Evolutionary conservation across 176 grass and related monocot species (phyloP).

Genomic region (Lolium perenne): DNA sequence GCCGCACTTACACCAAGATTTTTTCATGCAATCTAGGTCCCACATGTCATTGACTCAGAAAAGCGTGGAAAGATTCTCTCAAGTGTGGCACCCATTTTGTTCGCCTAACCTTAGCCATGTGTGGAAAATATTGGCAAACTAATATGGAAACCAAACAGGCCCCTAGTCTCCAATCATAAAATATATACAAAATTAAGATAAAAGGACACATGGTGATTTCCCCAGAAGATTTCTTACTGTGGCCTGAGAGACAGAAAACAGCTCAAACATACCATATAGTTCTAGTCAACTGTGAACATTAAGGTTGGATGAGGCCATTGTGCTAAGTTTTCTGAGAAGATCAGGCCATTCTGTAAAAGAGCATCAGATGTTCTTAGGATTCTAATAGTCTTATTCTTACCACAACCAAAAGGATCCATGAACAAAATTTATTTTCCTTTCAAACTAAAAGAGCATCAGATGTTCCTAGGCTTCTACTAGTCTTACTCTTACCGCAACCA

Average conservation of each 20-base stretch:
- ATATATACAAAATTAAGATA: neutral
- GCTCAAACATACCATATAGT: neutral
- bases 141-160: too few relatives aligned
- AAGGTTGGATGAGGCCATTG: neutral
- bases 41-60: too few relatives aligned
- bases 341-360: neutral
- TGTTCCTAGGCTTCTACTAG: neutral
- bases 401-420: neutral
- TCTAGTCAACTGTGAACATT: neutral
- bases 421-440: neutral
- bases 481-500: slow-evolving; percentile 7
- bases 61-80: too few relatives aligned
- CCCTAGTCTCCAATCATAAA: neutral
- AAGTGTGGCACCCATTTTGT: too few relatives aligned
- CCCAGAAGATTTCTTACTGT: neutral
- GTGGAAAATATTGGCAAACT: too few relatives aligned
- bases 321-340: neutral
- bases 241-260: neutral
- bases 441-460: neutral
- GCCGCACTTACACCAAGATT: too few relatives aligned
- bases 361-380: neutral
- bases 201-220: neutral
- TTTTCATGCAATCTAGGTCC: too few relatives aligned
- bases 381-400: neutral
- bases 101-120: too few relatives aligned